Percentiles rank a stretch among this genome's conserved stretches.
Conservation (phyloP, 1,284 basidiomycete genomes). For the Cutaneotrichosporon mucoides region DNA sequence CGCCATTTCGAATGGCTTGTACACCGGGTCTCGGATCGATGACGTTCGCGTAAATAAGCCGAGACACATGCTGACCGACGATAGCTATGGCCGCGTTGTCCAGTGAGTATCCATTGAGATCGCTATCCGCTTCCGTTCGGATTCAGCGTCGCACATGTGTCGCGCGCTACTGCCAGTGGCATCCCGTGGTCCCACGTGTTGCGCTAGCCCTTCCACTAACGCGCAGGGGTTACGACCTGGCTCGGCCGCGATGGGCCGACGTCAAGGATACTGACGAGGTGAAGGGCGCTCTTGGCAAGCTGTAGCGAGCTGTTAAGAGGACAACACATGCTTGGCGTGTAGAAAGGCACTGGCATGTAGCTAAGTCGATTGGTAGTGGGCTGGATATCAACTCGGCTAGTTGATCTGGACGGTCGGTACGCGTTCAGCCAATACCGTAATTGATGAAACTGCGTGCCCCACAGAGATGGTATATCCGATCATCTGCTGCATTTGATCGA, state of each 20-base stretch:
- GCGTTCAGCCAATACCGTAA: too few relatives aligned
- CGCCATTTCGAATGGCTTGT: background rate
- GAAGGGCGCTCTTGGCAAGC: conserved; percentile 8
- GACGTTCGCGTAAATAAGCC: background rate
- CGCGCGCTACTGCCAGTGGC: too few relatives aligned
- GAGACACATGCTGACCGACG: background rate
- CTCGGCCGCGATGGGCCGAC: conserved; percentile 58
- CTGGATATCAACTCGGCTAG: too few relatives aligned
- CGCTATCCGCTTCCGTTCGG: too few relatives aligned
- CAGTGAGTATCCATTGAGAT: conserved; percentile 48
- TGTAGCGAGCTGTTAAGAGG: background rate
- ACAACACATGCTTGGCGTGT: background rate
- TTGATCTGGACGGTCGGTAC: too few relatives aligned
- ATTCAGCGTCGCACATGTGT: too few relatives aligned
- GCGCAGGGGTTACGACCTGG: conserved; percentile 50
- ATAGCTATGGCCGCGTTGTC: conserved; percentile 48
- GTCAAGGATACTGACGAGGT: conserved; percentile 50
- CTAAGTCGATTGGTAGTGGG: too few relatives aligned
- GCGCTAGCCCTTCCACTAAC: background rate
- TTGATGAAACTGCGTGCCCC: too few relatives aligned
- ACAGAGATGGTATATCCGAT: too few relatives aligned
- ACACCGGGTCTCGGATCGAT: background rate
- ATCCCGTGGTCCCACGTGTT: background rate
- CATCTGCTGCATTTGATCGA: too few relatives aligned
- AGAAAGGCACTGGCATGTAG: too few relatives aligned